Conservation (phyloP, 2,329 filamentous ascomycete species). For the Parasarocladium wereldwijsianum region DNA sequence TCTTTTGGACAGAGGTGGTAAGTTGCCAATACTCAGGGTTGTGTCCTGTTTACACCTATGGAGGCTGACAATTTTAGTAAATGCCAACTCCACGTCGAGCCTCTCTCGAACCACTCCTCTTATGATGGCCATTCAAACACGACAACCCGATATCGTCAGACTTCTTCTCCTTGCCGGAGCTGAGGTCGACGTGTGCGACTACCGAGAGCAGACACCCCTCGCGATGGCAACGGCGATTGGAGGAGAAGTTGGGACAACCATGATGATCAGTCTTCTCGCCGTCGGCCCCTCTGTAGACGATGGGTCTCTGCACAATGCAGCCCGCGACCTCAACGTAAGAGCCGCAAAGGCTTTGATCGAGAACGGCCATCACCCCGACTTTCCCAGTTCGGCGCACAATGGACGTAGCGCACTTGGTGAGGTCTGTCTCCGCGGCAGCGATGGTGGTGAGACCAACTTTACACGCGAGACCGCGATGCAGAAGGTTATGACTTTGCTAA, state of each 20-base stretch:
- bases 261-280: slow-evolving; percentile 39
- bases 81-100: slow-evolving; percentile 39
- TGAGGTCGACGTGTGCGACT: slow-evolving; percentile 43
- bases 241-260: slow-evolving; percentile 34
- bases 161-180: slow-evolving; percentile 41
- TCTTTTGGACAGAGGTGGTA: slow-evolving; percentile 31
- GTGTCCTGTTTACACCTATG: not conserved
- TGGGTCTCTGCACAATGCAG: slow-evolving; percentile 51
- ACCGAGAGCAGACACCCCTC: slow-evolving; percentile 41
- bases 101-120: slow-evolving; percentile 40
- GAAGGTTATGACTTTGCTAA: slow-evolving; percentile 39
- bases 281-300: slow-evolving; percentile 45
- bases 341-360: slow-evolving; percentile 42
- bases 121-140: slow-evolving; percentile 41
- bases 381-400: slow-evolving; percentile 45
- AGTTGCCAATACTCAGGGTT: slow-evolving; percentile 10
- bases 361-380: slow-evolving; percentile 47
- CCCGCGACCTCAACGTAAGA: slow-evolving; percentile 40
- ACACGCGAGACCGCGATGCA: slow-evolving; percentile 39
- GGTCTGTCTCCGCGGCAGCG: slow-evolving; percentile 41
- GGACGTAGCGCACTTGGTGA: slow-evolving; percentile 51
- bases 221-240: slow-evolving; percentile 42
- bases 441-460: slow-evolving; percentile 26
- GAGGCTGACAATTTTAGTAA: slow-evolving; percentile 24
- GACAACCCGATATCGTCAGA: slow-evolving; percentile 41